Percentiles rank a stretch among this genome's conserved stretches.
Evolutionary conservation across 2,329 filamentous ascomycete genomes (phyloP).

Genomic region (Dothideomycetes sp.): DNA sequence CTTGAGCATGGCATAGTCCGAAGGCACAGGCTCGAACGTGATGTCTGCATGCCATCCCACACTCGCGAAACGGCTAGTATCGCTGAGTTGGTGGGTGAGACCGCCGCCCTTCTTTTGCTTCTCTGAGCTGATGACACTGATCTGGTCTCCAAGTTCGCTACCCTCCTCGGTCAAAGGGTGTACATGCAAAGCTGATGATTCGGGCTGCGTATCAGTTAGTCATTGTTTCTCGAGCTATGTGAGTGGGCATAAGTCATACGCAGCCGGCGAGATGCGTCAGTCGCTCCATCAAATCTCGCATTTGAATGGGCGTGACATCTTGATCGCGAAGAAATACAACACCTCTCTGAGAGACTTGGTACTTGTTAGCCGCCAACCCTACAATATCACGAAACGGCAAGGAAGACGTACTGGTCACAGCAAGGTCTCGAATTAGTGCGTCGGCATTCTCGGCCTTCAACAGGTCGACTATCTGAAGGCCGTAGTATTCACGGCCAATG

Average conservation of each 20-base stretch:
- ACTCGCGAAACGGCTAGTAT: conserved; percentile 38
- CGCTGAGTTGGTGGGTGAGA: conserved; percentile 40
- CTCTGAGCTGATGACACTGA: conserved; percentile 46
- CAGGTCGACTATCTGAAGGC: conserved; percentile 11
- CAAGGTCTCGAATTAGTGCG: conserved; percentile 11
- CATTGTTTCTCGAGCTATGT: too few species aligned
- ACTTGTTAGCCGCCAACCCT: background rate
- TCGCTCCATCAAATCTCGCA: conserved; percentile 35
- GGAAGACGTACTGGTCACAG: conserved; percentile 5
- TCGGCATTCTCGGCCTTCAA: conserved; percentile 10
- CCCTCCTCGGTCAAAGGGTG: conserved; percentile 44
- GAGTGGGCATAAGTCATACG: too few species aligned
- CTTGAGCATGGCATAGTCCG: conserved; percentile 44
- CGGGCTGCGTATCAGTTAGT: conserved; percentile 22
- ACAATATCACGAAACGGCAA: background rate
- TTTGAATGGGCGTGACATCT: conserved; percentile 32
- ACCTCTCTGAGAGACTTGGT: conserved; percentile 33
- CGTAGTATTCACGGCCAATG: conserved; percentile 8
- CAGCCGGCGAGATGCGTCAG: conserved; percentile 34
- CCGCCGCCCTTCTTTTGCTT: conserved; percentile 45
- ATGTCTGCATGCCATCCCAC: conserved; percentile 44
- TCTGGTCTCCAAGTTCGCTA: conserved; percentile 43
- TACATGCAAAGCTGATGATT: conserved; percentile 41
- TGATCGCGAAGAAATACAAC: conserved; percentile 42
- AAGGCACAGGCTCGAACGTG: conserved; percentile 42